Base-by-base conservation (phyloP, 2,329 filamentous ascomycete species). In the Rhinocladiella mackenziei region DNA sequence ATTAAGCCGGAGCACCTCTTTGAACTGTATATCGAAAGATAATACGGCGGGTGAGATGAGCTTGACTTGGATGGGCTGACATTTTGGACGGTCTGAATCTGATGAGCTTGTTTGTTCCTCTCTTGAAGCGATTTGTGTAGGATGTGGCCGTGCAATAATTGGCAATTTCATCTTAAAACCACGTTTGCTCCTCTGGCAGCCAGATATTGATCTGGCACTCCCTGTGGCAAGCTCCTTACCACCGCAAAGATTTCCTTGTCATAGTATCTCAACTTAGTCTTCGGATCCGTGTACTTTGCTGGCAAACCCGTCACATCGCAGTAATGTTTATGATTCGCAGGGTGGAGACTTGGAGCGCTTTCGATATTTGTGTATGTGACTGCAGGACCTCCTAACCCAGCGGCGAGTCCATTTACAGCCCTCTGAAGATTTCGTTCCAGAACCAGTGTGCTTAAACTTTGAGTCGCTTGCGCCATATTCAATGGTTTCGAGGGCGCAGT, bases 1-100 rank as follows among this genome's bases (percentile, higher is more conserved):
- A 94, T 92, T 95, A 95, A 96, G 89, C 89, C 89, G 89, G 89
- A 94, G 89, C 86, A 80, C 79, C 82, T 83, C 82, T 81, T 89
- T 83, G 78, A 86, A 82, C 80, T 77, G 80, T 75, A 74, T 73
- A 70, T 78, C 73, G 86, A 94, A 71, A 94, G 85, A 79, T 74
- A n/a, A 65, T 65, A 69, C 73, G 81, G 80, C 84, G 86, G 83
- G 81, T 95, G 85, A 87, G 83, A 80, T 82, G 77, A 73, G 87
- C 79, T 94, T 95, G 89, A 94, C 87, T 95, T 87, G 86, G 86
- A 80, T 82, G 85, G 78, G 83, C 85, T 74, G 69, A 92, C 86
- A 91, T 34, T 9, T n/a, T 37, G 8, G 11, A 28, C 20, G 17
- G 15, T 28, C 10, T 14, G 33, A 14, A 41, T n/a, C 10, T 35